phyloP scores from a whole-genome alignment of 2,329 filamentous ascomycete genomes.

The Daldinia sp. region DNA sequence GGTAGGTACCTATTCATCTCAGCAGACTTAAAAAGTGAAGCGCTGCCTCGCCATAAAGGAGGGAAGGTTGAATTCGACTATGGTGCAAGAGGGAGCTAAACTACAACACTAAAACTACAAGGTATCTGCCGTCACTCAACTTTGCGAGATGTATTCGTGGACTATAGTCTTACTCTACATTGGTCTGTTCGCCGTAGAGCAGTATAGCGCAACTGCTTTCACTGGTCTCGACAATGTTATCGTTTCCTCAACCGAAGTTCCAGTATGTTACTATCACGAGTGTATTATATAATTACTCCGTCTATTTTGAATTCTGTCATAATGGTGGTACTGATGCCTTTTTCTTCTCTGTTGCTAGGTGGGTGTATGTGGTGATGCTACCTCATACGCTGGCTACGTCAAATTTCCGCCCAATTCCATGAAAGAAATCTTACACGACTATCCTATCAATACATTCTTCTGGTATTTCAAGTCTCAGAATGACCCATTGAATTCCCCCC shows the following conservation, averaged over 20 bases:
- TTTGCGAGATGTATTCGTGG: background rate
- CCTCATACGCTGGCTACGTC: constrained; percentile 43
- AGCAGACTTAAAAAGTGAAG: background rate
- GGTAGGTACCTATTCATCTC: background rate
- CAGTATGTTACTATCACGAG: background rate
- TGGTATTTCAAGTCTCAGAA: constrained; percentile 65
- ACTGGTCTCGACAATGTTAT: background rate
- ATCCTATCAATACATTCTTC: constrained; percentile 43
- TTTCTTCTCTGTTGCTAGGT: constrained; percentile 7
- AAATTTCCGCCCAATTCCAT: constrained; percentile 37
- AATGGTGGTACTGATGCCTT: background rate
- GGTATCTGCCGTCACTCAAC: too few species aligned
- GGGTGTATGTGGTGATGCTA: constrained; percentile 28
- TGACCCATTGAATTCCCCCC: constrained; percentile 63
- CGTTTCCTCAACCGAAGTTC: background rate
- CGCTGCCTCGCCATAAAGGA: background rate
- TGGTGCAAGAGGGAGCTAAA: too few species aligned
- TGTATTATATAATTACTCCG: background rate
- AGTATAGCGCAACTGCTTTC: background rate
- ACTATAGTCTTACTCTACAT: background rate
- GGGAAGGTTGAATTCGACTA: background rate
- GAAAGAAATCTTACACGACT: constrained; percentile 32
- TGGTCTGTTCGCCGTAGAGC: background rate
- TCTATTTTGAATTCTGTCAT: background rate
- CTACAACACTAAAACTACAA: too few species aligned